These are phyloP conservation scores for Geotrichum ghanense DNA, from an alignment of 805 yeast genomes.

Conservation along the genomic window DNA sequence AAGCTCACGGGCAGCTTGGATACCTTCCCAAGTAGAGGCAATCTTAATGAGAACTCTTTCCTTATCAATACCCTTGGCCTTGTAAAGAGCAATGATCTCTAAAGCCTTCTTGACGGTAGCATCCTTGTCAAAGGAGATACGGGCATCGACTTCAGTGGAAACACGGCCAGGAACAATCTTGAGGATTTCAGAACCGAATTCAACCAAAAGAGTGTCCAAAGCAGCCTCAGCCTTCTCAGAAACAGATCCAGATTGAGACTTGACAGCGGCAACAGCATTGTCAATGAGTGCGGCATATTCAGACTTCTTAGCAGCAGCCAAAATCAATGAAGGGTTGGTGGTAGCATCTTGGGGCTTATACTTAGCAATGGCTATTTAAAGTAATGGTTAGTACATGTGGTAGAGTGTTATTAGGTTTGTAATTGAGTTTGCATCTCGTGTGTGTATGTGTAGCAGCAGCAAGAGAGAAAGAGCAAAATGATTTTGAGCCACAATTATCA, in stretches of 20 bases:
- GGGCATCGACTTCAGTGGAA: conserved; percentile 98
- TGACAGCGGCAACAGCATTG: conserved; percentile 79
- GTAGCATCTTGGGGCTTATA: conserved; percentile 99
- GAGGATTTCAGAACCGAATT: conserved; percentile 89
- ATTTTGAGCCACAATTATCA: background rate
- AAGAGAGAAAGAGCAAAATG: background rate
- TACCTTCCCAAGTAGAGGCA: conserved; percentile 99
- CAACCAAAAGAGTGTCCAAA: conserved; percentile 85
- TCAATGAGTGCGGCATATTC: conserved; percentile 86
- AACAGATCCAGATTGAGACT: conserved; percentile 31
- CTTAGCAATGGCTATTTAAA: conserved; percentile 60
- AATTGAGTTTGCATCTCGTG: too few relatives aligned
- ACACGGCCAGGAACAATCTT: conserved; percentile 97
- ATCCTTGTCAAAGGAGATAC: conserved; percentile 90
- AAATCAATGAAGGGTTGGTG: conserved; percentile 93
- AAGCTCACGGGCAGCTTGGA: conserved; percentile 93
- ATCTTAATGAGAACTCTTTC: conserved; percentile 91
- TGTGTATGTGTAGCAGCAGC: too few relatives aligned
- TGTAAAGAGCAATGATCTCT: conserved; percentile 78
- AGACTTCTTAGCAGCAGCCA: conserved; percentile 88
- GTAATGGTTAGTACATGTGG: conserved; percentile 4
- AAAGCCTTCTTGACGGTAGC: conserved; percentile 91
- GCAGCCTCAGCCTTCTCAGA: conserved; percentile 67
- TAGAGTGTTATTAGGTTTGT: conserved; percentile 2
- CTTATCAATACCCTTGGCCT: conserved; percentile 72